Evolutionary conservation across 768 basidiomycete genomes (phyloP).

Genomic region (Lactarius quietus): DNA sequence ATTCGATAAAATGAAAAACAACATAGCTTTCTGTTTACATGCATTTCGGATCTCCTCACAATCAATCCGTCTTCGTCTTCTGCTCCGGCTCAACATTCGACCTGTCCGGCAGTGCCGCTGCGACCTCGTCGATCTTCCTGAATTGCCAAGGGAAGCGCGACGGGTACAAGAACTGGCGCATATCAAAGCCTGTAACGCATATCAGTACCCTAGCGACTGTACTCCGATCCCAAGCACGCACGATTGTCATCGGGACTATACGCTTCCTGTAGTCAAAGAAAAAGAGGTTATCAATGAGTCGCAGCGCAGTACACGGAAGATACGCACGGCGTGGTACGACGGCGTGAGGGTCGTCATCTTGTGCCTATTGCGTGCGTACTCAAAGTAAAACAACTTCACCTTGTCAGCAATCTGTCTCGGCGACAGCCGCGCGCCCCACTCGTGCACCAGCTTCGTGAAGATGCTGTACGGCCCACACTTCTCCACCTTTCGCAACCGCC

Average conservation of each 20-base stretch:
- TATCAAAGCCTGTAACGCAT: slow-evolving; percentile 72
- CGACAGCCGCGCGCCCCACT: slow-evolving; percentile 86
- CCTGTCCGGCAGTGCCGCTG: slow-evolving; percentile 69
- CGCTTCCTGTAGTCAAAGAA: slow-evolving; percentile 74
- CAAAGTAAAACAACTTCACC: slow-evolving; percentile 96
- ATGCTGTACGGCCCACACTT: slow-evolving; percentile 98
- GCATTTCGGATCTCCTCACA: neutral
- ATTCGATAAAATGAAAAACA: neutral
- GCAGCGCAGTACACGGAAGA: slow-evolving; percentile 4
- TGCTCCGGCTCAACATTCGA: slow-evolving; percentile 33
- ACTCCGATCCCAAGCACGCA: slow-evolving; percentile 38
- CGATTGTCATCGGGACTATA: slow-evolving; percentile 97
- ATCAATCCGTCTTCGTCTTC: slow-evolving; percentile 24
- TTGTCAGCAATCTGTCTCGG: slow-evolving; percentile 91
- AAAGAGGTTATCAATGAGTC: slow-evolving; percentile 5
- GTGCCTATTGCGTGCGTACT: slow-evolving; percentile 93
- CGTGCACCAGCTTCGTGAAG: slow-evolving; percentile 91
- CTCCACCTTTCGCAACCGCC: slow-evolving; percentile 89
- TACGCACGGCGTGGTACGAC: slow-evolving; percentile 84
- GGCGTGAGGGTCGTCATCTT: slow-evolving; percentile 99
- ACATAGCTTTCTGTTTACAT: neutral
- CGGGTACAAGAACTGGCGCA: slow-evolving; percentile 95
- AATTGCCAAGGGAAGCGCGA: slow-evolving; percentile 97
- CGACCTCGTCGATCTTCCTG: slow-evolving; percentile 87
- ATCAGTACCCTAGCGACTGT: slow-evolving; percentile 20